These are phyloP conservation scores for Penicillium sp. DNA, from an alignment of 2,329 filamentous ascomycete species.

Conservation along the genomic window DNA sequence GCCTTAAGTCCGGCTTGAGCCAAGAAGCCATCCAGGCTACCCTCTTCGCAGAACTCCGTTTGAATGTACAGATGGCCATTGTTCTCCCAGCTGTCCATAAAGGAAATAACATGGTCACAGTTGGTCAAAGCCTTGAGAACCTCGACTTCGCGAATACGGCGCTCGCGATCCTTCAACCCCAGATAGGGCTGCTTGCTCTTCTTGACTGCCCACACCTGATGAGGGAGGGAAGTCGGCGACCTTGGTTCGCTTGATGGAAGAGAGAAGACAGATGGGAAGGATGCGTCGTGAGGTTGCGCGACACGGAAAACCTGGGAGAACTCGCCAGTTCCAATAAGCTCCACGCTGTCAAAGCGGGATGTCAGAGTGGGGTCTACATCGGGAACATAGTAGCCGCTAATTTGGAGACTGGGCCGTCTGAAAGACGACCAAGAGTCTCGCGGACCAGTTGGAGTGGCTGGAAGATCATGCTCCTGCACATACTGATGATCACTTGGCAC, in stretches of 20 bases:
- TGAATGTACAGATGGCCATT: slow-evolving; percentile 89
- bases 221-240: slow-evolving; percentile 56
- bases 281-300: slow-evolving; percentile 45
- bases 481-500: slow-evolving; percentile 51
- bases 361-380: slow-evolving; percentile 74
- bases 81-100: slow-evolving; percentile 84
- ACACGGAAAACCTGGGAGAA: slow-evolving; percentile 93
- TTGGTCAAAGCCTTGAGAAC: slow-evolving; percentile 74
- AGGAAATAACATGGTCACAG: slow-evolving; percentile 81
- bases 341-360: slow-evolving; percentile 76
- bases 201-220: slow-evolving; percentile 84
- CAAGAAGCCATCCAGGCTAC: slow-evolving; percentile 83
- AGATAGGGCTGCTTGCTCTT: slow-evolving; percentile 80
- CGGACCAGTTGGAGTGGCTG: slow-evolving; percentile 77
- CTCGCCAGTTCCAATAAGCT: slow-evolving; percentile 80
- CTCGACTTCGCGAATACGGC: slow-evolving; percentile 79
- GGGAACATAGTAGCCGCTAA: slow-evolving; percentile 67
- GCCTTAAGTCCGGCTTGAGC: slow-evolving; percentile 78
- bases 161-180: slow-evolving; percentile 75
- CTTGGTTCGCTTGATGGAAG: slow-evolving; percentile 50
- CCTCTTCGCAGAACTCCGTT: slow-evolving; percentile 94
- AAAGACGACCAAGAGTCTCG: slow-evolving; percentile 60
- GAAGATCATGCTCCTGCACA: slow-evolving; percentile 52
- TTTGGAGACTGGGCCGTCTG: slow-evolving; percentile 64
- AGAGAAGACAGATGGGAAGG: slow-evolving; percentile 45